Evolutionary conservation across 768 basidiomycete genomes (phyloP), one percentile per base, ranked within the genome.

Genomic region (Amanita brunnescens): DNA sequence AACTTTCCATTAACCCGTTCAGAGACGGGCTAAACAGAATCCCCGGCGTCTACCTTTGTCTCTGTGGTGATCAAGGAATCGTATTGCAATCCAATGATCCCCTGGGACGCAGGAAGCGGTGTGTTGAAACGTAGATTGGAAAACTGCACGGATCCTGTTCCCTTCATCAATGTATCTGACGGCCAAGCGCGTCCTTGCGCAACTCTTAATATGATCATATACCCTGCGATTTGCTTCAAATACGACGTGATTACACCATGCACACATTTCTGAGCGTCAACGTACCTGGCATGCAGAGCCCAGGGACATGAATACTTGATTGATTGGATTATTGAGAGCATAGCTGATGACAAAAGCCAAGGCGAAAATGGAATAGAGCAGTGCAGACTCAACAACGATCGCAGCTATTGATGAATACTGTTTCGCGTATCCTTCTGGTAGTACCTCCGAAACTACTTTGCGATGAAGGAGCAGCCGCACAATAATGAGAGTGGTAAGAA

Each of bases 161-260:
- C 33, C 33, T 12, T 44, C n/a, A 30, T 35, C 13, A 65, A 53
- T 1, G 69, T 67, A 24, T 61, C 53, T 45, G 59, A 57, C 33
- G 56, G 63, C 75, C 73, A 75, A 2, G 72, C 75, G 21, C 68
- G 66, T 12, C 76, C 76, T 53, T 72, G 63, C 1, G 73, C 69
- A 9, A 77, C 62, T n/a, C 75, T 70, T 38, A 71, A 71, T 33
- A 74, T 74, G 49, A 77, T 76, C 26, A 76, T 63, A 51, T 74
- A 71, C 0, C 70, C 68, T 6, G 75, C 74, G 34, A 75, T 68
- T 61, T 73, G 66, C 75, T 76, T 54, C 51, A 4, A 20, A 41
- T 9, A 18, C 34, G 48, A 56, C 66, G 16, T 65, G 70, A 67
- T 16, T 63, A 57, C 41, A 60, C 45, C 2, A 4, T 5, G 12